Percentiles rank a stretch among this genome's conserved stretches.
These are phyloP conservation scores for Euphrasia confusa DNA, from an alignment of 257 asterid genomes.

Conservation along the genomic window DNA sequence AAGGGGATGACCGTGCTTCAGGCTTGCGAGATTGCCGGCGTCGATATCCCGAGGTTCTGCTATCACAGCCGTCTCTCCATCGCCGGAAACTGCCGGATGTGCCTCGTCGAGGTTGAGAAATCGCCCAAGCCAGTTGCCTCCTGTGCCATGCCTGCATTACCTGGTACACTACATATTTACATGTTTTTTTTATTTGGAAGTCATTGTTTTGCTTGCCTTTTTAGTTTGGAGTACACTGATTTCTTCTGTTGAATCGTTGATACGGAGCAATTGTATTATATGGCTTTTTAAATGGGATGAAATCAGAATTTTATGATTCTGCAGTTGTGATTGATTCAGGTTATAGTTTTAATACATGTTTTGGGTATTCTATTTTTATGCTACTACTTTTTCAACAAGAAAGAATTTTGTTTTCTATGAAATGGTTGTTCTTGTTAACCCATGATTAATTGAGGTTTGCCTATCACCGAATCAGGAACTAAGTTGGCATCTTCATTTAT, in stretches of 20 bases:
- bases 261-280: not conserved
- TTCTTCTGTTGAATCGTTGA: not conserved
- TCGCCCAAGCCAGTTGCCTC: conserved; percentile 89
- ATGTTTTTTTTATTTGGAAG: not conserved
- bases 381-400: not conserved
- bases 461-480: not conserved
- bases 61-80: conserved; percentile 67
- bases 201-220: not conserved
- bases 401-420: not conserved
- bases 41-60: conserved; percentile 77
- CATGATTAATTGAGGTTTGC: conserved; percentile 6
- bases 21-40: conserved; percentile 85
- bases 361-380: not conserved
- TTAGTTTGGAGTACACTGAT: not conserved
- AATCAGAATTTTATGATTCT: not conserved
- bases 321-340: not conserved
- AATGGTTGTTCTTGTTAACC: not conserved
- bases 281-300: not conserved
- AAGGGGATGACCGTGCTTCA: conserved; percentile 84
- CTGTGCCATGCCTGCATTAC: conserved; percentile 44
- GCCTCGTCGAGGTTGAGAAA: conserved; percentile 85
- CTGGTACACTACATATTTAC: not conserved
- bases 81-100: conserved; percentile 89
- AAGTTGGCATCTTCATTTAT: not conserved
- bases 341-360: not conserved